A percentile compares a stretch with the other conserved stretches of the same genome.
Conservation (phyloP, 106 monocot species). For the Phalaenopsis equestris region DNA sequence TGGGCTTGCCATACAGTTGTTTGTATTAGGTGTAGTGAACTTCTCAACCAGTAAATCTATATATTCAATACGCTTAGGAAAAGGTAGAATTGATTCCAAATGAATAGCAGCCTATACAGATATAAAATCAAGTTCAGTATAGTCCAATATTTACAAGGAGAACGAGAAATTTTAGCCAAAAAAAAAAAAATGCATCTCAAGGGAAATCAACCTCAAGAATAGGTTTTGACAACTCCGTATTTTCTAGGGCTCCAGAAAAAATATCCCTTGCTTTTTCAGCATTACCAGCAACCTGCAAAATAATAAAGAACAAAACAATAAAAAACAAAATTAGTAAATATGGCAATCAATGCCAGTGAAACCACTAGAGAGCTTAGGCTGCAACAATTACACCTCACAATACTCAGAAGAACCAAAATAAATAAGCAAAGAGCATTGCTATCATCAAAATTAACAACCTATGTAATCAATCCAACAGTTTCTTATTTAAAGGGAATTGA, state of each 20-base stretch:
- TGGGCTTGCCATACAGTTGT: constrained; percentile 42
- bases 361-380: background rate
- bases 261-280: constrained; percentile 72
- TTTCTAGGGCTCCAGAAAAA: constrained; percentile 40
- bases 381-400: background rate
- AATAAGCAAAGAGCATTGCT: background rate
- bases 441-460: background rate
- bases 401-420: background rate
- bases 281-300: constrained; percentile 58
- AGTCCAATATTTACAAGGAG: background rate
- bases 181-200: background rate
- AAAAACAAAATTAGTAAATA: background rate
- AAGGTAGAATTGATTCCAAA: constrained; percentile 67
- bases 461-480: too few species aligned
- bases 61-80: constrained; percentile 61
- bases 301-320: background rate
- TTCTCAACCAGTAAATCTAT: constrained; percentile 90
- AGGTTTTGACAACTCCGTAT: constrained; percentile 47
- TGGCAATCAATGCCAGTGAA: background rate
- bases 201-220: constrained; percentile 67
- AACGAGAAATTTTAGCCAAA: background rate
- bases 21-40: constrained; percentile 52
- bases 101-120: constrained; percentile 69
- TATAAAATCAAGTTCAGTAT: constrained; percentile 3
- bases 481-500: too few species aligned